Evolutionary conservation across 2,329 filamentous ascomycete genomes (phyloP).

Genomic region (Tolypocladium amazonense): DNA sequence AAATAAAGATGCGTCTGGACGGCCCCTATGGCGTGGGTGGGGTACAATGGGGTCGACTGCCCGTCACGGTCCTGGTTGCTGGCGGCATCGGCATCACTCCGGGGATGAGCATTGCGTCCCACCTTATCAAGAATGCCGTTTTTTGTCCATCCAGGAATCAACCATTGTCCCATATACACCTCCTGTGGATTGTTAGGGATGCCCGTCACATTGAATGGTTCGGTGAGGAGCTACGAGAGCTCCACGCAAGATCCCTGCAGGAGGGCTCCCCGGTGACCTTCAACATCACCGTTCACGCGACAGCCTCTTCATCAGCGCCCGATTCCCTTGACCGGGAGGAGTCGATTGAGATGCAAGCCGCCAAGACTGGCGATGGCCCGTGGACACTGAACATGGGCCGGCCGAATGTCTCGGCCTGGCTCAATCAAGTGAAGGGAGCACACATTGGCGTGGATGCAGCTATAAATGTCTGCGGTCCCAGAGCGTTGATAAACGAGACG

Average conservation of each 20-base stretch:
- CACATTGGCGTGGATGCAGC: not conserved
- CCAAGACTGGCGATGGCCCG: not conserved
- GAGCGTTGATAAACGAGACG: not conserved
- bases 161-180: not conserved
- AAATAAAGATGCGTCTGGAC: slow-evolving; percentile 6
- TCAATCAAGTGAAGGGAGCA: not conserved
- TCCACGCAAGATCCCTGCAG: not conserved
- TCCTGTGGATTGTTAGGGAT: not conserved
- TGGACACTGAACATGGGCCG: not conserved
- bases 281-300: not conserved
- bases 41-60: slow-evolving; percentile 7
- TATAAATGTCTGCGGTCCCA: slow-evolving; percentile 1
- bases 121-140: slow-evolving; percentile 5
- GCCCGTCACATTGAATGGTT: not conserved
- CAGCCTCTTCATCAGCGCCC: not conserved
- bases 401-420: not conserved
- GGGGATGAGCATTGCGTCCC: slow-evolving; percentile 10
- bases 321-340: not conserved
- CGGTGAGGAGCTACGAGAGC: not conserved
- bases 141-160: not conserved
- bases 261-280: not conserved
- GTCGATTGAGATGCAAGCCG: not conserved
- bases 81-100: slow-evolving; percentile 15
- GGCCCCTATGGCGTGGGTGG: slow-evolving; percentile 11
- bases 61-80: slow-evolving; percentile 10